Base-by-base conservation (phyloP, 2,329 filamentous ascomycete species). In the Nothophoma quercina region DNA sequence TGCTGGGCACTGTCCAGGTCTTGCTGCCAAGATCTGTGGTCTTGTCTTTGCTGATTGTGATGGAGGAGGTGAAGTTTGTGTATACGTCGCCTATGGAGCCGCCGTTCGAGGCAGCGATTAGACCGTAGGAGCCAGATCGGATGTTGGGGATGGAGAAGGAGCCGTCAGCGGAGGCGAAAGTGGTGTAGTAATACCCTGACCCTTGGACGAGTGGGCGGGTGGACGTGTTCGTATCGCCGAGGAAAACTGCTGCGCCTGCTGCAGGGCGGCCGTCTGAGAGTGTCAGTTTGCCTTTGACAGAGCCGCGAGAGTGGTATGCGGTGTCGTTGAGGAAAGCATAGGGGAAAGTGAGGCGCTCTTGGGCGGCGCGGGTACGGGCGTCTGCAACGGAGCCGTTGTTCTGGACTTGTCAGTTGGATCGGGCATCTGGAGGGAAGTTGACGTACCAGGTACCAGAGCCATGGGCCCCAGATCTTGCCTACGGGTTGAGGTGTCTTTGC, bases 101-200 rank as follows among this genome's bases (percentile, higher is more conserved):
- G 49, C 77, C 78, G 49, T 77, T 76, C 1, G 78, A 75, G 74
- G 78, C 81, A 4, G 78, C 79, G 32, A 78, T 77, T 1, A 81
- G 60, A 1, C 75, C 78, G 54, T 79, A 81, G 5, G 63, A 67
- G 0, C 69, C 77, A 1, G 64, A 55, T 3, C 77, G 75, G n/a
- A 80, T 75, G 38, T 78, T 56, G 7, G 57, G 49, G 47, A 81
- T 72, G 12, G 65, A 60, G 47, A 81, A 81, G 1, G 58, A 39
- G 7, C 79, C 79, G 1, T 65, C 33, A 1, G 51, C 62, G 48
- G 75, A 74, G 6, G 79, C 72, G 51, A 77, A 76, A 4, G 69
- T 63, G 10, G 75, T 78, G 59, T 81, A 80, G 63, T 81, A 79
- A 62, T 80, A 78, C 13, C 68, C 64, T 2, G 67, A 65, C 16